A percentile compares a stretch with the other conserved stretches of the same genome.
Conservation (phyloP, 305 asterid species). For the Petunia hybrid region DNA sequence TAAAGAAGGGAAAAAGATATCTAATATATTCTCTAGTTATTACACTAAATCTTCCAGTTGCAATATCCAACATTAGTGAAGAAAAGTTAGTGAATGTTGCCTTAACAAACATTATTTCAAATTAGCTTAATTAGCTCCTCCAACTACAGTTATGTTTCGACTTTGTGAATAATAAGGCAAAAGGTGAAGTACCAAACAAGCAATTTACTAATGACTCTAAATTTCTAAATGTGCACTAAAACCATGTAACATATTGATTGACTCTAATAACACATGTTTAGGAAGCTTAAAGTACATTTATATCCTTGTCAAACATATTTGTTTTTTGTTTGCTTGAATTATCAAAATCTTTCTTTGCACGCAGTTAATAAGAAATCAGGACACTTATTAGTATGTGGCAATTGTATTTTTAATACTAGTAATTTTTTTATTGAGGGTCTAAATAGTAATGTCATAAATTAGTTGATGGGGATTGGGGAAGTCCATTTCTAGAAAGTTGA, state of each 20-base stretch:
- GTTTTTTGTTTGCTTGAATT: background rate
- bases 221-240: background rate
- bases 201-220: background rate
- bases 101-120: background rate
- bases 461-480: too few relatives aligned
- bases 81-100: constrained; percentile 3
- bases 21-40: background rate
- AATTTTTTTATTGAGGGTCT: background rate
- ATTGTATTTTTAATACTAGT: background rate
- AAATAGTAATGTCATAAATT: background rate
- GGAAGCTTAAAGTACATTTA: background rate
- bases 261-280: background rate
- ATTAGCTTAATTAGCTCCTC: background rate
- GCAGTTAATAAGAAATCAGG: background rate
- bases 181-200: background rate
- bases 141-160: constrained; percentile 12
- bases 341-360: background rate
- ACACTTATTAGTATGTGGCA: background rate
- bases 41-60: background rate
- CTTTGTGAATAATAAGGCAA: background rate
- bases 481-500: background rate
- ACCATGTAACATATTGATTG: background rate
- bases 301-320: background rate
- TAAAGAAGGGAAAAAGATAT: background rate
- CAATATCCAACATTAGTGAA: background rate